Conservation (phyloP, 73 alveolate genomes). For the Symbiodinium pilosum region DNA sequence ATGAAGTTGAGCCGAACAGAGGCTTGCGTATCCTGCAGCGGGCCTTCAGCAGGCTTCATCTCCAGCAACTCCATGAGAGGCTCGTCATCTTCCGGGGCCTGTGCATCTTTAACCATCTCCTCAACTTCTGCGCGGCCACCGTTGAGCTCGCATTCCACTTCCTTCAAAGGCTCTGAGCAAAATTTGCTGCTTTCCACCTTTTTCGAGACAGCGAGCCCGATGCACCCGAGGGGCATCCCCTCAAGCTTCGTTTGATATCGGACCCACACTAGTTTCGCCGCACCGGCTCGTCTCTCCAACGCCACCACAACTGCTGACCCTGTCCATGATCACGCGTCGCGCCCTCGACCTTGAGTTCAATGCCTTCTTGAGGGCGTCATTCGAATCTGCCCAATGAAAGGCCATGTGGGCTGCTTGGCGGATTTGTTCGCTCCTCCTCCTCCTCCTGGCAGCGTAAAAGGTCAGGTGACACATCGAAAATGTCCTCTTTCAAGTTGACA, state of each 20-base stretch:
- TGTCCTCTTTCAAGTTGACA: neutral
- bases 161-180: neutral
- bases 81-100: neutral
- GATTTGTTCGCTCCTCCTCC: neutral
- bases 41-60: neutral
- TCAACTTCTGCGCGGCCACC: neutral
- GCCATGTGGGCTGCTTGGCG: neutral
- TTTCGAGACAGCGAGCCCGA: neutral
- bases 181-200: neutral
- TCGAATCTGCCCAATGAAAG: neutral
- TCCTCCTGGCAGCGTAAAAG: no score
- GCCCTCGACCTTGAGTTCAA: neutral
- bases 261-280: neutral
- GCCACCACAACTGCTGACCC: neutral
- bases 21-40: neutral
- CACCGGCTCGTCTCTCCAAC: neutral
- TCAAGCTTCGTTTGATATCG: neutral
- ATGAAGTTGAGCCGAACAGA: neutral
- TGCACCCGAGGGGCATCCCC: neutral
- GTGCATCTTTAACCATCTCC: neutral
- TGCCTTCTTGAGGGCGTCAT: neutral
- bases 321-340: slow-evolving; percentile 2
- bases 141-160: neutral
- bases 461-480: no score
- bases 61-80: neutral